Conservation (phyloP, 2,329 filamentous ascomycete species). For the Epichloe glyceriae region DNA sequence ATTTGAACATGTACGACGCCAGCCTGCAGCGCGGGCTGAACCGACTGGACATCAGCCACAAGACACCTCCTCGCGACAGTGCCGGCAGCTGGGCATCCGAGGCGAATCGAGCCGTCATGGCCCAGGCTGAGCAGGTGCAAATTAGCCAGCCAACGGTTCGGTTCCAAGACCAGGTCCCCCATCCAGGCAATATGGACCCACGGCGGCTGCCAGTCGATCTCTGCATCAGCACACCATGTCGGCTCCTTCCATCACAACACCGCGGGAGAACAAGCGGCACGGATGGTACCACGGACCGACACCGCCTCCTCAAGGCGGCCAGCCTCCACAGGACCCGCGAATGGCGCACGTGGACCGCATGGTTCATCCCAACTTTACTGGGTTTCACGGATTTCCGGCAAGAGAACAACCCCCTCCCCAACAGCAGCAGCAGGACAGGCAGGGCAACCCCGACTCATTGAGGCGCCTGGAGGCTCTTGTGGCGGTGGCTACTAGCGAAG, state of each 20-base stretch:
- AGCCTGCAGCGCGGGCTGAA: slow-evolving; percentile 53
- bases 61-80: slow-evolving; percentile 36
- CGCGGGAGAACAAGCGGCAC: slow-evolving; percentile 50
- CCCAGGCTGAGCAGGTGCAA: slow-evolving; percentile 39
- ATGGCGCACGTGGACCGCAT: slow-evolving; percentile 40
- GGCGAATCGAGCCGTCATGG: slow-evolving; percentile 40
- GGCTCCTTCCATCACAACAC: slow-evolving; percentile 40
- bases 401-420: slow-evolving; percentile 13
- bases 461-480: slow-evolving; percentile 29
- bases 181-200: slow-evolving; percentile 18
- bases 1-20: slow-evolving; percentile 49
- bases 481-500: slow-evolving; percentile 31
- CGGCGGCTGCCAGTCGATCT: slow-evolving; percentile 17
- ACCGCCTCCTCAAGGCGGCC: slow-evolving; percentile 22
- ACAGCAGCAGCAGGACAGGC: slow-evolving; percentile 16
- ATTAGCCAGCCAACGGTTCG: slow-evolving; percentile 35
- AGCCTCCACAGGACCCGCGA: slow-evolving; percentile 18
- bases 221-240: slow-evolving; percentile 48
- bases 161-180: slow-evolving; percentile 36
- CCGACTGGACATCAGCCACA: slow-evolving; percentile 49
- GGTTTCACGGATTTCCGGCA: slow-evolving; percentile 37
- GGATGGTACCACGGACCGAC: slow-evolving; percentile 56
- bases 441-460: slow-evolving; percentile 20
- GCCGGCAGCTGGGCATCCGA: slow-evolving; percentile 45
- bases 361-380: slow-evolving; percentile 42